Base-by-base conservation (phyloP, 257 asterid genomes). In the Gentiana dahurica region DNA sequence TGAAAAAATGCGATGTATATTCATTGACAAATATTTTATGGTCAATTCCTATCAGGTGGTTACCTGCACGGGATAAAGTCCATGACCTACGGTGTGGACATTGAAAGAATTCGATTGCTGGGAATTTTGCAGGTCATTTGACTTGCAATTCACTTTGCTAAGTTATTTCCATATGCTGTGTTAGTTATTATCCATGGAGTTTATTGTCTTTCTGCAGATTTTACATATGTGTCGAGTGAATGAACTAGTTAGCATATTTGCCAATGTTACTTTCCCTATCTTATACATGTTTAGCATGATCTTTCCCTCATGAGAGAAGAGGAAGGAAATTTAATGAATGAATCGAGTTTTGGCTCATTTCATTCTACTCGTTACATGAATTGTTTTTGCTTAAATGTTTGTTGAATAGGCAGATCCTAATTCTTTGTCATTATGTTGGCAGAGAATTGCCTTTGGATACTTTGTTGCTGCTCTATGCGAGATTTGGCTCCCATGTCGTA, bases 401-500 rank as follows among this genome's bases (percentile, higher is more conserved):
- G 1, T n/a, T 34, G 0, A 34, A 52, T 15, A 55, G 47, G 51
- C 2, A 54, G 36, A 66, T 3, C 33, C 46, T 15, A 50, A 54
- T 39, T 33, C 3, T 15, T 41, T 15, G 24, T 65, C 6, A 34
- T 58, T 57, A 38, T 34, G 55, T 51, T 52, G 61, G 15, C 77
- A 89, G 95, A 85, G 97, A 76, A 89, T 89, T 75, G 89, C 97
- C 62, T 60, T 85, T 64, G 91, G 94, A 76, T 83, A 83, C 70
- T 58, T 73, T 60, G 80, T 71, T 51, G 94, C 92, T 1, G 91
- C 95, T 57, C 58, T 89, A 76, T 86, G 89, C 62, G 94, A 85
- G 77, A 74, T 89, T 73, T 83, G 97, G 97, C 79, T 85, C 70
- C 87, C 91, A 44, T 55, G 81, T 69, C 80, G 65, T 58, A 73